phyloP scores from a whole-genome alignment of 2,329 filamentous ascomycete genomes.

The Elsinoe australis region DNA sequence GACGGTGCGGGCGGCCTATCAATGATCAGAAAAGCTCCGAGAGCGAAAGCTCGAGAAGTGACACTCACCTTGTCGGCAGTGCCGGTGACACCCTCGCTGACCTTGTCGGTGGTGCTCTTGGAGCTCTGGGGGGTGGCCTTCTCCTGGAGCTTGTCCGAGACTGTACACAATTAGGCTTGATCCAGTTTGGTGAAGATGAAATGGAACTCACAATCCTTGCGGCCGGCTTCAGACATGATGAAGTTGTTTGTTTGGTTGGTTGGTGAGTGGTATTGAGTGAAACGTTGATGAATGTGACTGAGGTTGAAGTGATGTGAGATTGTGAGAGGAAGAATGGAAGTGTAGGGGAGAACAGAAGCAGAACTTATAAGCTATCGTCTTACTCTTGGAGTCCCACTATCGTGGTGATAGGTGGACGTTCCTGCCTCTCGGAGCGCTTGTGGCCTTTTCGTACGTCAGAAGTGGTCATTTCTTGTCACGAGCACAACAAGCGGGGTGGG shows the following conservation, averaged over 20 bases:
- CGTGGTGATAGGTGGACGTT: neutral
- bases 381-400: neutral
- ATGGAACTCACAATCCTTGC: constrained; percentile 48
- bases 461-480: constrained; percentile 11
- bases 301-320: constrained; percentile 21
- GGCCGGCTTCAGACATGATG: constrained; percentile 54
- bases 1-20: constrained; percentile 12
- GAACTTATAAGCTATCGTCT: neutral
- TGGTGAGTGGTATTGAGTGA: constrained; percentile 23
- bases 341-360: constrained; percentile 18
- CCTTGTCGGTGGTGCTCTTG: constrained; percentile 55
- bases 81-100: constrained; percentile 50
- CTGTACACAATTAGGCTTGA: constrained; percentile 22
- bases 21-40: neutral
- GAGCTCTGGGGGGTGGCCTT: constrained; percentile 50
- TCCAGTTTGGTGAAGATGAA: constrained; percentile 5
- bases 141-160: constrained; percentile 45
- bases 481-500: neutral
- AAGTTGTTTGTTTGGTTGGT: constrained; percentile 27
- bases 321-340: constrained; percentile 20
- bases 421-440: neutral
- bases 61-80: constrained; percentile 47
- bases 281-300: constrained; percentile 20
- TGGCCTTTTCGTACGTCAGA: constrained; percentile 9
- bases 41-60: too few relatives aligned